phyloP scores from a whole-genome alignment of 495 filamentous ascomycete genomes.

The Neurospora sp. region DNA sequence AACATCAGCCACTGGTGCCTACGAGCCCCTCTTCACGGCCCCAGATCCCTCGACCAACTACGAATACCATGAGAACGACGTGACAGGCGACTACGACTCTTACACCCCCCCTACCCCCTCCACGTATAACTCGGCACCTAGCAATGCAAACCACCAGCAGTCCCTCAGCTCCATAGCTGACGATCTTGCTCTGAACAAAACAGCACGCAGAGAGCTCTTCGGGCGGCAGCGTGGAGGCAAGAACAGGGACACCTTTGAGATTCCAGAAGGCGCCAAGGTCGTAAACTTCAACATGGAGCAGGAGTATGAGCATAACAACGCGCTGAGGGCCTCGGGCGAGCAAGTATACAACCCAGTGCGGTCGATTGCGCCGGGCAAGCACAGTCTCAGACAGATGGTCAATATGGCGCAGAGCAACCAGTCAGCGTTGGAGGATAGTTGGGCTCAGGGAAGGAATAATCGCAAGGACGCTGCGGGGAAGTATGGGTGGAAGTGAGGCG shows the following conservation, averaged over 20 bases:
- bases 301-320: constrained; percentile 78
- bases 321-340: constrained; percentile 56
- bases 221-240: constrained; percentile 38
- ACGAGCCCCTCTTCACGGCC: constrained; percentile 33
- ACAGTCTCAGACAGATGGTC: constrained; percentile 78
- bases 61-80: neutral
- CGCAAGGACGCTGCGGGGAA: constrained; percentile 66
- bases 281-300: constrained; percentile 75
- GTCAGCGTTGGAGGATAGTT: constrained; percentile 80
- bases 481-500: constrained; percentile 59
- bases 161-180: constrained; percentile 57
- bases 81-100: constrained; percentile 24
- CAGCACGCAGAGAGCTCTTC: constrained; percentile 71
- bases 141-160: constrained; percentile 14
- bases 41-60: neutral
- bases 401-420: constrained; percentile 68
- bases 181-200: constrained; percentile 62
- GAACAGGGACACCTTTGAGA: constrained; percentile 19
- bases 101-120: constrained; percentile 11
- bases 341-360: constrained; percentile 72
- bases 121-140: constrained; percentile 5
- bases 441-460: constrained; percentile 63
- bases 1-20: constrained; percentile 16
- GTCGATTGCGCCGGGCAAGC: constrained; percentile 78
- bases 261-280: constrained; percentile 36